phyloP scores from a whole-genome alignment of 768 basidiomycete genomes.

The Collybia mongolica region DNA sequence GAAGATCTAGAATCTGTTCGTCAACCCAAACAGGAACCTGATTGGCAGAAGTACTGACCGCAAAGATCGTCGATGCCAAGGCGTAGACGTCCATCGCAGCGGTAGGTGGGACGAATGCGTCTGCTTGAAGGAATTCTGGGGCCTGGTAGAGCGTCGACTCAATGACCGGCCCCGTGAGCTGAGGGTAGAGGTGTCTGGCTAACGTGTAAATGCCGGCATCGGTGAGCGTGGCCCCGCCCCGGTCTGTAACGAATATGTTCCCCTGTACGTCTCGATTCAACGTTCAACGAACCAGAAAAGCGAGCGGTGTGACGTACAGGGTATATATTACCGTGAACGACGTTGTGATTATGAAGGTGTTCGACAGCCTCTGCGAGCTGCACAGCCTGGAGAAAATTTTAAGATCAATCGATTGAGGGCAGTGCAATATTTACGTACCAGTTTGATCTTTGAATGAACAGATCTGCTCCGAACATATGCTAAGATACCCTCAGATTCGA shows the following conservation, averaged over 20 bases:
- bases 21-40: neutral
- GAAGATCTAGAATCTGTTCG: slow-evolving; percentile 4
- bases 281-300: neutral
- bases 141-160: slow-evolving; percentile 9
- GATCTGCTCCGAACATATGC: neutral
- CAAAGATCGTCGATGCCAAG: slow-evolving; percentile 6
- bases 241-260: slow-evolving; percentile 10
- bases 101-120: slow-evolving; percentile 1
- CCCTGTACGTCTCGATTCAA: neutral
- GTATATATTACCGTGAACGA: slow-evolving; percentile 13
- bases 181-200: neutral
- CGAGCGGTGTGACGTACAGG: slow-evolving; percentile 4
- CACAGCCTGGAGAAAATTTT: slow-evolving; percentile 1
- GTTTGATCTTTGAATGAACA: neutral
- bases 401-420: neutral
- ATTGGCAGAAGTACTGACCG: slow-evolving; percentile 6
- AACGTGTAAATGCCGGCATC: slow-evolving; percentile 7
- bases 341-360: slow-evolving; percentile 7
- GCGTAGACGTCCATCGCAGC: slow-evolving; percentile 12
- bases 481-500: neutral
- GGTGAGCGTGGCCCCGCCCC: slow-evolving; percentile 4
- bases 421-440: neutral
- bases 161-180: neutral
- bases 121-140: slow-evolving; percentile 5
- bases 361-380: slow-evolving; percentile 11